A percentile compares a stretch with the other conserved stretches of the same genome.
Evolutionary conservation across 768 basidiomycete genomes (phyloP).

Genomic region (Imleria badia): DNA sequence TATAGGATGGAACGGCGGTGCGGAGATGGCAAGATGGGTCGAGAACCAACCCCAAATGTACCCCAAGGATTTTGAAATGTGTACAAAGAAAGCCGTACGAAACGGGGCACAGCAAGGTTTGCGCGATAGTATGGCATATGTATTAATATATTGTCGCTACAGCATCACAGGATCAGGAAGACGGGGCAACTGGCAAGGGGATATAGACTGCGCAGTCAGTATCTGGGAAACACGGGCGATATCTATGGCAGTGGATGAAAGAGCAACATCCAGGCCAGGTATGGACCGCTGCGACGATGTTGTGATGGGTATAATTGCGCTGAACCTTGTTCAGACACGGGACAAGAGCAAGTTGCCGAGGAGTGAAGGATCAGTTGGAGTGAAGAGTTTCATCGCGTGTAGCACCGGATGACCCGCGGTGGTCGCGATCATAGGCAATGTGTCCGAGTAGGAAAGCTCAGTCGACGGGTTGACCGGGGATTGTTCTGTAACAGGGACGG

Average conservation of each 20-base stretch:
- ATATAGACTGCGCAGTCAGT: neutral
- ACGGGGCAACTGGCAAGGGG: neutral
- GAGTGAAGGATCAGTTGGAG: neutral
- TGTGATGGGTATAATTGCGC: neutral
- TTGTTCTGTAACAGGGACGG: slow-evolving; percentile 12
- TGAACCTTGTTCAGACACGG: slow-evolving; percentile 1
- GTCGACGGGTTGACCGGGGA: neutral
- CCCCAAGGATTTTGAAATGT: slow-evolving; percentile 14
- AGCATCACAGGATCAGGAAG: slow-evolving; percentile 19
- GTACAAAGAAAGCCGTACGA: slow-evolving; percentile 8
- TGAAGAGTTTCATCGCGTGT: slow-evolving; percentile 13
- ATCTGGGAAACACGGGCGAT: neutral
- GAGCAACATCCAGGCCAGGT: neutral
- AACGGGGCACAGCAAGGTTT: slow-evolving; percentile 16
- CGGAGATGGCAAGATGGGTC: slow-evolving; percentile 27
- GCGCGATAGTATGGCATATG: neutral
- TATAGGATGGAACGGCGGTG: slow-evolving; percentile 20
- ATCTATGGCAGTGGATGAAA: neutral
- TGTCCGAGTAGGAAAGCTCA: neutral
- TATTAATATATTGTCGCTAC: slow-evolving; percentile 5
- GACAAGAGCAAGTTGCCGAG: slow-evolving; percentile 9
- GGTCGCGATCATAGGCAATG: slow-evolving; percentile 21
- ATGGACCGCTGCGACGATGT: slow-evolving; percentile 9
- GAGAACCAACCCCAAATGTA: slow-evolving; percentile 13
- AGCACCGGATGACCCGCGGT: slow-evolving; percentile 11